Conservation (phyloP, 2,329 filamentous ascomycete species). For the Sarocladium kiliense region DNA sequence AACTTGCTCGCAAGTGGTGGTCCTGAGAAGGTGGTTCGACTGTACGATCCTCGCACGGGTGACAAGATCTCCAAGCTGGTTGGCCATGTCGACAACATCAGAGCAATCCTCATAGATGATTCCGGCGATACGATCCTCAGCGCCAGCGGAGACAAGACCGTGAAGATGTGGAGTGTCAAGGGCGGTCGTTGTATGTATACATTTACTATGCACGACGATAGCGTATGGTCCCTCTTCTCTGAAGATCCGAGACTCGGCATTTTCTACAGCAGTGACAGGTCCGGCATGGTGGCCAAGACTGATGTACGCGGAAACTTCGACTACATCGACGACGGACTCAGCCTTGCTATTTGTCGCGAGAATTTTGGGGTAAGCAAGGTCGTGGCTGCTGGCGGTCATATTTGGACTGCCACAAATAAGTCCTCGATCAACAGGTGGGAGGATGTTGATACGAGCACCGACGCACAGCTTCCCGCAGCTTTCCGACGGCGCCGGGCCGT, state of each 20-base stretch:
- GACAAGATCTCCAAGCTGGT: constrained; percentile 94
- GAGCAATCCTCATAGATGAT: constrained; percentile 84
- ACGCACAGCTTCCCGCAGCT: constrained; percentile 59
- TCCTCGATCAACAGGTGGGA: constrained; percentile 92
- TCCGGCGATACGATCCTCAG: constrained; percentile 89
- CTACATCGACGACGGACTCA: constrained; percentile 78
- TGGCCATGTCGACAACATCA: constrained; percentile 90
- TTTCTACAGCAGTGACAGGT: constrained; percentile 93
- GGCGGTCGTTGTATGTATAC: constrained; percentile 97
- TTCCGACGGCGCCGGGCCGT: constrained; percentile 43
- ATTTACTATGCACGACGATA: constrained; percentile 97
- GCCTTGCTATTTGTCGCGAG: constrained; percentile 86
- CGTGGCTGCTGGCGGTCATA: constrained; percentile 64
- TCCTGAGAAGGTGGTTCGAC: constrained; percentile 83
- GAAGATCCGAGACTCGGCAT: constrained; percentile 78
- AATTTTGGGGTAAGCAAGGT: constrained; percentile 73
- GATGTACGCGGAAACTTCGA: constrained; percentile 69
- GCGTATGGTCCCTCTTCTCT: constrained; percentile 93
- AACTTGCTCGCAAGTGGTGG: constrained; percentile 87
- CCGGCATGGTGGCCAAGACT: constrained; percentile 92
- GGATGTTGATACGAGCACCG: constrained; percentile 73
- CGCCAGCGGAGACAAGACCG: constrained; percentile 90
- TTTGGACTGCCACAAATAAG: constrained; percentile 87
- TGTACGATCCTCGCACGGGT: constrained; percentile 88
- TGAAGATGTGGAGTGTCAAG: constrained; percentile 97